These are phyloP conservation scores for Penicillium silybi DNA, from an alignment of 495 filamentous ascomycete species.

Conservation along the genomic window DNA sequence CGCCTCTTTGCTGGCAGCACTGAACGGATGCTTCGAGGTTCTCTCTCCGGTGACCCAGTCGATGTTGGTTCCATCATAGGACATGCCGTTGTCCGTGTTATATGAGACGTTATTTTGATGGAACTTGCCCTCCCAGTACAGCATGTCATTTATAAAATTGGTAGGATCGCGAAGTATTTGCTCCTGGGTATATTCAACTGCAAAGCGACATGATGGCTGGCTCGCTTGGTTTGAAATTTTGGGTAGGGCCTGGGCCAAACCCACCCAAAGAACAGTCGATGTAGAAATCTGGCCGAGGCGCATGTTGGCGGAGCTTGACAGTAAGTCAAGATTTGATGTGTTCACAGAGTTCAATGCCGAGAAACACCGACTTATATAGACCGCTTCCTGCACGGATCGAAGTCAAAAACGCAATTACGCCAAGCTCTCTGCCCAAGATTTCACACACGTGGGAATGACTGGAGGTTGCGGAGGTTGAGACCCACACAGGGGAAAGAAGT, in stretches of 20 bases:
- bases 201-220: conserved; percentile 28
- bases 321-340: neutral
- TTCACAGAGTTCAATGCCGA: neutral
- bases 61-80: conserved; percentile 34
- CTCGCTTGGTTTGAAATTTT: neutral
- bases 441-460: neutral
- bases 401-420: too few species aligned
- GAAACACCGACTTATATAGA: too few species aligned
- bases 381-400: too few species aligned
- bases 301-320: neutral
- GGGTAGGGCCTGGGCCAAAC: conserved; percentile 1
- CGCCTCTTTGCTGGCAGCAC: conserved; percentile 35
- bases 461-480: too few species aligned
- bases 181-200: conserved; percentile 19
- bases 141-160: conserved; percentile 23
- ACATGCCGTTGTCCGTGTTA: conserved; percentile 32
- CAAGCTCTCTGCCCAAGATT: neutral
- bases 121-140: conserved; percentile 36
- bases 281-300: neutral
- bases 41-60: conserved; percentile 28
- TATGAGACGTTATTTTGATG: conserved; percentile 32
- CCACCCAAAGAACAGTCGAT: neutral
- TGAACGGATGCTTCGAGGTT: conserved; percentile 30
- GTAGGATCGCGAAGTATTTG: conserved; percentile 20
- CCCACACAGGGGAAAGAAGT: too few species aligned